These are phyloP conservation scores for Melastoma malabathricum DNA, from an alignment of 345 rosid genomes.

Conservation along the genomic window DNA sequence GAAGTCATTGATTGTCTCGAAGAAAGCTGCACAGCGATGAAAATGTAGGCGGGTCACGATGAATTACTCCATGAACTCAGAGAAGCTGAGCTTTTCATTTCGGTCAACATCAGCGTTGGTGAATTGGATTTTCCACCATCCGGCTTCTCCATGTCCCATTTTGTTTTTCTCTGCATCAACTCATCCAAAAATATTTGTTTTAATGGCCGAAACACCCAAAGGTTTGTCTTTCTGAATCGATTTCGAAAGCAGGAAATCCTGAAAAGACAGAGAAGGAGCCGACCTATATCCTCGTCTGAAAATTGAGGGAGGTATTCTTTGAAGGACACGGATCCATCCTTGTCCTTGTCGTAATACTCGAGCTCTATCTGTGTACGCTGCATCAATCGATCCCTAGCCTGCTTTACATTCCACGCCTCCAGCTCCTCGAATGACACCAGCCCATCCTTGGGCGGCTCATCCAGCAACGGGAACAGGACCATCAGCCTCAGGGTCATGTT, in stretches of 20 bases:
- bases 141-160: slow-evolving; percentile 50
- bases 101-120: slow-evolving; percentile 39
- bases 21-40: background rate
- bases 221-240: too few species aligned
- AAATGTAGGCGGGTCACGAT: background rate
- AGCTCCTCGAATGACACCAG: slow-evolving; percentile 40
- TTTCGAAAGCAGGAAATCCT: background rate
- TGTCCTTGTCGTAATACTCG: slow-evolving; percentile 30
- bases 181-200: too few species aligned
- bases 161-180: slow-evolving; percentile 25
- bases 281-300: slow-evolving; percentile 38
- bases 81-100: slow-evolving; percentile 32
- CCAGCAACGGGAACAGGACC: slow-evolving; percentile 49
- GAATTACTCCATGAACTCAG: slow-evolving; percentile 42
- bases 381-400: slow-evolving; percentile 30
- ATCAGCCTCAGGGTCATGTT: slow-evolving; percentile 47
- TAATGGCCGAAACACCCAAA: too few species aligned
- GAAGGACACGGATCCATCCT: slow-evolving; percentile 42
- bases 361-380: slow-evolving; percentile 35
- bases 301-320: slow-evolving; percentile 50
- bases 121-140: slow-evolving; percentile 63
- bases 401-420: slow-evolving; percentile 39
- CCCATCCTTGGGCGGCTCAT: slow-evolving; percentile 40
- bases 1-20: background rate
- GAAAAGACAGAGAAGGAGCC: background rate